These are phyloP conservation scores for Camellia sinensis DNA, from an alignment of 148 eudicot species.

Conservation along the genomic window DNA sequence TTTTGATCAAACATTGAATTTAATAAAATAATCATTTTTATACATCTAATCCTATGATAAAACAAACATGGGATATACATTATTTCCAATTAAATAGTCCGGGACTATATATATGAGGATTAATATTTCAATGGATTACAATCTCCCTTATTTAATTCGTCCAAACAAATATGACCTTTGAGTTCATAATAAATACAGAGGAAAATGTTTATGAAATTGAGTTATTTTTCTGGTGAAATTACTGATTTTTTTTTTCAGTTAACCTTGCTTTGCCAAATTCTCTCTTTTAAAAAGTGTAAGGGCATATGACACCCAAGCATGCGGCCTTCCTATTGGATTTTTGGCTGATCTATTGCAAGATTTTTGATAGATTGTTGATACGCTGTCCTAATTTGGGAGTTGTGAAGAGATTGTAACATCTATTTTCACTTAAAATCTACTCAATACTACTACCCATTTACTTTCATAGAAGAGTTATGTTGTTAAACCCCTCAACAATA, in stretches of 20 bases:
- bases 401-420: not conserved
- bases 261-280: not conserved
- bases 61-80: too few species aligned
- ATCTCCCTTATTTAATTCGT: too few species aligned
- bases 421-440: not conserved
- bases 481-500: not conserved
- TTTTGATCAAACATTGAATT: too few species aligned
- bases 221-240: not conserved
- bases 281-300: not conserved
- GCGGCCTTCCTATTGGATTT: not conserved
- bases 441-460: not conserved
- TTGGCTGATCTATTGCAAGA: not conserved
- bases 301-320: not conserved
- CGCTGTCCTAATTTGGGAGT: not conserved
- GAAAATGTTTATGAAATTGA: not conserved
- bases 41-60: too few species aligned
- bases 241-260: not conserved
- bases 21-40: too few species aligned
- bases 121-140: too few species aligned
- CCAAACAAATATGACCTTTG: not conserved
- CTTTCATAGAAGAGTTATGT: not conserved
- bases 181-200: not conserved
- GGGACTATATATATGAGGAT: too few species aligned
- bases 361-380: not conserved
- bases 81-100: too few species aligned